These are phyloP conservation scores for Ascochyta lentis DNA, from an alignment of 2,329 filamentous ascomycete species.

Conservation along the genomic window DNA sequence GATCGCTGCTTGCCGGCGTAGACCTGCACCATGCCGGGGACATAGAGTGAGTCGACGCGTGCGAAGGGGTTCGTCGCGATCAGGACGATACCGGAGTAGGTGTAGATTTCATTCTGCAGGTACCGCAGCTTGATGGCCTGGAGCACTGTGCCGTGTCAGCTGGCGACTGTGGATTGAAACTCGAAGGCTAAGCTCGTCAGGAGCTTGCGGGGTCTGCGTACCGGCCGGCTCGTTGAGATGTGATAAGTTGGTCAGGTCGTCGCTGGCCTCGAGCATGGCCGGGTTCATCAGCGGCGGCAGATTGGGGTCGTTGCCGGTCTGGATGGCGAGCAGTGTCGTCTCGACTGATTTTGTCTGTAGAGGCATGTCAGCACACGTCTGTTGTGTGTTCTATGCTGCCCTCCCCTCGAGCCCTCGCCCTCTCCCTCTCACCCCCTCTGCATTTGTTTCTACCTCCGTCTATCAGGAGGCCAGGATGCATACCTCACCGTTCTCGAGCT, in stretches of 20 bases:
- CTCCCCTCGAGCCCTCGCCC: not conserved
- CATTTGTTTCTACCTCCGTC: not conserved
- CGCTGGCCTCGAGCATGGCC: conserved; percentile 95
- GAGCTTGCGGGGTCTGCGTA: conserved; percentile 53
- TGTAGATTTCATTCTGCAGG: conserved; percentile 98
- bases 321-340: conserved; percentile 77
- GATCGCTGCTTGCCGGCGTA: conserved; percentile 97
- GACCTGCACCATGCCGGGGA: conserved; percentile 99
- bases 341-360: conserved; percentile 77
- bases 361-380: conserved; percentile 25
- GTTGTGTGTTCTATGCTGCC: not conserved
- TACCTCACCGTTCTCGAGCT: conserved; percentile 92
- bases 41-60: conserved; percentile 95
- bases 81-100: conserved; percentile 97
- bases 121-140: conserved; percentile 98
- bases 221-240: conserved; percentile 98
- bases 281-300: conserved; percentile 97
- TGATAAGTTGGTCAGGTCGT: conserved; percentile 95
- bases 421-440: not conserved
- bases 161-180: not conserved
- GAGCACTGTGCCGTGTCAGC: conserved; percentile 68
- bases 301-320: conserved; percentile 76
- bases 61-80: conserved; percentile 99
- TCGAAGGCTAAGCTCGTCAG: conserved; percentile 6
- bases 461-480: conserved; percentile 1